Evolutionary conservation across 345 rosid species (phyloP).

Genomic region (Pistacia atlantica): DNA sequence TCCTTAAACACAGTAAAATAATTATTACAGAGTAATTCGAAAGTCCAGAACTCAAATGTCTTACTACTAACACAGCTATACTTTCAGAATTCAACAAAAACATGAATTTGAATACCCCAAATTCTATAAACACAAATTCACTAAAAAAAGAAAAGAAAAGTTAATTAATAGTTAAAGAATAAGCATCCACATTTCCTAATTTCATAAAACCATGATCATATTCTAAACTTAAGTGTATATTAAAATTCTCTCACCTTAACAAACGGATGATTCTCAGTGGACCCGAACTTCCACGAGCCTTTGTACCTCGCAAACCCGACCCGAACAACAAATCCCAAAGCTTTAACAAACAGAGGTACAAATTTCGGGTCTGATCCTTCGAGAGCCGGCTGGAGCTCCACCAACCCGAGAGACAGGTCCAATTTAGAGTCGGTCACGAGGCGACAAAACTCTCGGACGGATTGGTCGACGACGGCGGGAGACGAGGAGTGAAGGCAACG

Average conservation of each 20-base stretch:
- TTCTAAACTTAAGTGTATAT: not conserved
- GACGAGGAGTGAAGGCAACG: slow-evolving; percentile 67
- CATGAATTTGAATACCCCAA: not conserved
- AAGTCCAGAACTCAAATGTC: not conserved
- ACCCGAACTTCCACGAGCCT: slow-evolving; percentile 53
- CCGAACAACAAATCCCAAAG: slow-evolving; percentile 64
- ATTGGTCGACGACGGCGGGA: slow-evolving; percentile 77
- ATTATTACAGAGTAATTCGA: not conserved
- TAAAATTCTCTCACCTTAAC: slow-evolving; percentile 49
- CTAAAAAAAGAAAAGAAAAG: no score
- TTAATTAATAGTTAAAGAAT: not conserved
- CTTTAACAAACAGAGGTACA: slow-evolving; percentile 60
- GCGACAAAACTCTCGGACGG: slow-evolving; percentile 87
- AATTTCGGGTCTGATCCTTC: slow-evolving; percentile 69
- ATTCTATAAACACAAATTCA: not conserved
- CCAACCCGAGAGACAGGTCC: slow-evolving; percentile 57
- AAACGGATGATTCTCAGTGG: slow-evolving; percentile 75
- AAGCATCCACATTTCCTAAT: not conserved
- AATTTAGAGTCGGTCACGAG: slow-evolving; percentile 61
- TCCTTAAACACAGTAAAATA: not conserved
- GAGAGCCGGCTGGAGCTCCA: slow-evolving; percentile 86
- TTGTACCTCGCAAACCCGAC: slow-evolving; percentile 46
- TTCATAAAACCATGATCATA: not conserved
- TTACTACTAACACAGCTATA: not conserved
- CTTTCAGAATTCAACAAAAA: not conserved